Percentiles rank a stretch among this genome's conserved stretches.
phyloP scores from a whole-genome alignment of 108 stramenopile species.

The Skeletonema tropicum region DNA sequence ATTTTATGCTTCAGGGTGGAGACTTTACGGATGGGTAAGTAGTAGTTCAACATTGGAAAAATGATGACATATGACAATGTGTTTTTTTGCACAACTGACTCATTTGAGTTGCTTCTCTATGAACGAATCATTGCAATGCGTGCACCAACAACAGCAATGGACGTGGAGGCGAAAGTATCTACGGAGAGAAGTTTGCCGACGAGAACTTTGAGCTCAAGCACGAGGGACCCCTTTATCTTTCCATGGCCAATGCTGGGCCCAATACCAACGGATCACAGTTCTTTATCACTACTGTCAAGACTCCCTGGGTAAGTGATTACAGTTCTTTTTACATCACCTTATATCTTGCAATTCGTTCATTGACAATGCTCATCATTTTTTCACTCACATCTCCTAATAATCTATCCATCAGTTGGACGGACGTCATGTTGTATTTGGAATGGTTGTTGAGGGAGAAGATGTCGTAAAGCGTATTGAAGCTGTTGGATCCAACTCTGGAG shows the following conservation, averaged over 20 bases:
- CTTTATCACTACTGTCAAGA: slow-evolving; percentile 79
- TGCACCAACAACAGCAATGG: slow-evolving; percentile 66
- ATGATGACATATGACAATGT: too few relatives aligned
- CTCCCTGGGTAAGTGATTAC: slow-evolving; percentile 64
- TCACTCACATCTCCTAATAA: too few relatives aligned
- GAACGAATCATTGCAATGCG: too few relatives aligned
- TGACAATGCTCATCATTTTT: too few relatives aligned
- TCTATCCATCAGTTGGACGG: slow-evolving; percentile 96
- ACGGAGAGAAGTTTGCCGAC: slow-evolving; percentile 87
- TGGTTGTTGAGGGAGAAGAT: slow-evolving; percentile 93
- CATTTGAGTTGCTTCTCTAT: too few relatives aligned
- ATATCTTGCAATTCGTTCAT: too few relatives aligned
- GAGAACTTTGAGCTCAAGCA: slow-evolving; percentile 94
- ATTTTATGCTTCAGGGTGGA: slow-evolving; percentile 90
- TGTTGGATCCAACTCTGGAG: slow-evolving; percentile 77
- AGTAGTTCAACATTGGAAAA: too few relatives aligned
- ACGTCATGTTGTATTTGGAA: slow-evolving; percentile 97
- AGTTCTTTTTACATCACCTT: too few relatives aligned
- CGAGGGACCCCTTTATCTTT: slow-evolving; percentile 87
- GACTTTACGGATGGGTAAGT: slow-evolving; percentile 78
- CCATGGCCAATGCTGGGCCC: slow-evolving; percentile 95
- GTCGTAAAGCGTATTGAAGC: slow-evolving; percentile 87
- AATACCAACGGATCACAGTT: slow-evolving; percentile 76
- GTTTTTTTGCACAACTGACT: too few relatives aligned
- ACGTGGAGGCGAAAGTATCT: slow-evolving; percentile 75